Evolutionary conservation across 306 rosid genomes (phyloP), one percentile per base, ranked within the genome.

Genomic region (Trichosanthes cucumerina): DNA sequence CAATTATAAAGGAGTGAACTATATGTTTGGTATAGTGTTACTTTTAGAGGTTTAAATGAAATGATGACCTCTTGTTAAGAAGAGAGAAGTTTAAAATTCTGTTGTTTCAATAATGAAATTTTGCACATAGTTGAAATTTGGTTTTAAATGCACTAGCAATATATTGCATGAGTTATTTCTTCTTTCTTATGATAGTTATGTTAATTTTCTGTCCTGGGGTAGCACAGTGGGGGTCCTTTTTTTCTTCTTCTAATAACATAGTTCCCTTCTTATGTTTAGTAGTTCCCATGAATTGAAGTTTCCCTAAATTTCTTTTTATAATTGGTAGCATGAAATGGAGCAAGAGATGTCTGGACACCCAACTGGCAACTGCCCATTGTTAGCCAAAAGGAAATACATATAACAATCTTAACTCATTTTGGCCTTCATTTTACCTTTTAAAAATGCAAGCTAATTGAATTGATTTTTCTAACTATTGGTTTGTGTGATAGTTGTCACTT

Each of bases 241-340:
- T 47, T 70, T 46, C 56, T 13, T 52, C 9, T 70, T 44, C 54
- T 70, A 23, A 24, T 44, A 13, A 13, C 38, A 24, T 44, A 46
- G 38, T 44, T 70, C 10, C 36, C 56, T 70, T 72, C 76, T 70
- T 44, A 70, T 70, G 57, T 70, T 70, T 44, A 23, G 56, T 70
- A 13, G 33, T 23, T 24, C 57, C 21, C 39, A 23, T 0, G 21
- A 44, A 49, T 47, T 50, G 77, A 66, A 71, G 77, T 15, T 46
- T 46, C 46, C 77, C 58, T 71, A 26, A 36, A 47, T 47, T 71
- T 71, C 38, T 31, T 26, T 24, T 71, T 71, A 26, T n/a, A n/a
- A n/a, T 71, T 46, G 21, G 77, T 26, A 71, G 41, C 58, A n/a
- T n/a, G n/a, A n/a, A n/a, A 46, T 72, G 59, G 41, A 47, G 59